Evolutionary conservation across 345 rosid genomes (phyloP), one percentile per base, ranked within the genome.

Genomic region (Eucalyptus regnans): DNA sequence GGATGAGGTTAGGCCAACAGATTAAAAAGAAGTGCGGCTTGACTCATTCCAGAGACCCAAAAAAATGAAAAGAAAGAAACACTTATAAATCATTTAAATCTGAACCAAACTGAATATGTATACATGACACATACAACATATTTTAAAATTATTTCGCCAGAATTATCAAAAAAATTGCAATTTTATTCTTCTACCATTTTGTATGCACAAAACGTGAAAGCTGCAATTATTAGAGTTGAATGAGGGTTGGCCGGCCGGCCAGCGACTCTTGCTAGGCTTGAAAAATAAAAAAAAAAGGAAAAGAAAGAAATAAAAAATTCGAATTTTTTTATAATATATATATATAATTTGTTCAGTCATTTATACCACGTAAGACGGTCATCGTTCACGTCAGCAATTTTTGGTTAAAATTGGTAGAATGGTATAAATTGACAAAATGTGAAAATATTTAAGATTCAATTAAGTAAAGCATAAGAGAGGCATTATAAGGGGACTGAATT

Each of bases 321-420:
- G n/a, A n/a, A n/a, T n/a, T n/a, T n/a, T n/a, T n/a, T n/a, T n/a
- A n/a, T n/a, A n/a, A n/a, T n/a, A n/a, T n/a, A n/a, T n/a, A n/a
- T n/a, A n/a, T n/a, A n/a, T n/a, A n/a, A n/a, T n/a, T n/a, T n/a
- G 1, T 9, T 1, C 0, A 52, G 4, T 1, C 2, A 52, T 52
- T 52, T 18, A 52, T 54, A 2, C 37, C 4, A 7, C 4, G 0
- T 54, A 4, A 22, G 5, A 22, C 1, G 2, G 5, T 54, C 2
- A 0, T 1, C 2, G 0, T 56, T 23, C 1, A 56, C 3, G 3
- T 56, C 0, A 22, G 3, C 62, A 56, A 56, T 56, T 56, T 56
- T 20, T 22, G 3, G 0, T 56, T 56, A 23, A 56, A 56, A 56
- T 56, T 56, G 1, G 0, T 23, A 23, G 3, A 6, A 56, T 56